These are phyloP conservation scores for Chaetoceros tenuissimus DNA, from an alignment of 108 stramenopile genomes.

Conservation along the genomic window DNA sequence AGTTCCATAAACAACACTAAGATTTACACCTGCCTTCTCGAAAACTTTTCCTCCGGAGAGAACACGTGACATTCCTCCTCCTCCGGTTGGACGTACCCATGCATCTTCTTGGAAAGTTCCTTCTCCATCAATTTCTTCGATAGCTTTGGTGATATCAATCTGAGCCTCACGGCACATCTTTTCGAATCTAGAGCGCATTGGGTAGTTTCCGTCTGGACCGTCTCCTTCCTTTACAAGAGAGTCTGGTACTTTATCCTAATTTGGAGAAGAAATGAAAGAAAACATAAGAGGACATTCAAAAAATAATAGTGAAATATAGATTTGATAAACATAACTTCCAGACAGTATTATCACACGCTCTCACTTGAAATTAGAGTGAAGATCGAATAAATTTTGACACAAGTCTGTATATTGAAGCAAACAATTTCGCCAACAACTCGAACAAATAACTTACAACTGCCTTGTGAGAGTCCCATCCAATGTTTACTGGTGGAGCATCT, in stretches of 20 bases:
- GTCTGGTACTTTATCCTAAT: slow-evolving; percentile 28
- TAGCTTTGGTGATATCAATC: slow-evolving; percentile 74
- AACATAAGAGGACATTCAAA: not conserved
- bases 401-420: not conserved
- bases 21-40: slow-evolving; percentile 96
- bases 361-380: not conserved
- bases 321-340: too few relatives aligned
- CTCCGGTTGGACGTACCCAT: slow-evolving; percentile 87
- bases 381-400: not conserved
- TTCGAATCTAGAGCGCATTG: slow-evolving; percentile 88
- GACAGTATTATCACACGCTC: too few relatives aligned
- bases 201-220: slow-evolving; percentile 90
- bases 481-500: slow-evolving; percentile 66
- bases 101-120: slow-evolving; percentile 82
- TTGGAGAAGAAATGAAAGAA: not conserved
- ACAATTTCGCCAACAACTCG: not conserved
- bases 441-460: slow-evolving; percentile 51
- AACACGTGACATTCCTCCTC: slow-evolving; percentile 92
- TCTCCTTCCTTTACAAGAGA: slow-evolving; percentile 79
- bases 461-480: slow-evolving; percentile 91
- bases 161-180: slow-evolving; percentile 84
- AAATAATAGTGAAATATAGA: not conserved
- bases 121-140: slow-evolving; percentile 81
- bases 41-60: slow-evolving; percentile 82
- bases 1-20: slow-evolving; percentile 89